These are phyloP conservation scores for Ligustrum vulgare DNA, from an alignment of 257 asterid genomes.

Conservation along the genomic window DNA sequence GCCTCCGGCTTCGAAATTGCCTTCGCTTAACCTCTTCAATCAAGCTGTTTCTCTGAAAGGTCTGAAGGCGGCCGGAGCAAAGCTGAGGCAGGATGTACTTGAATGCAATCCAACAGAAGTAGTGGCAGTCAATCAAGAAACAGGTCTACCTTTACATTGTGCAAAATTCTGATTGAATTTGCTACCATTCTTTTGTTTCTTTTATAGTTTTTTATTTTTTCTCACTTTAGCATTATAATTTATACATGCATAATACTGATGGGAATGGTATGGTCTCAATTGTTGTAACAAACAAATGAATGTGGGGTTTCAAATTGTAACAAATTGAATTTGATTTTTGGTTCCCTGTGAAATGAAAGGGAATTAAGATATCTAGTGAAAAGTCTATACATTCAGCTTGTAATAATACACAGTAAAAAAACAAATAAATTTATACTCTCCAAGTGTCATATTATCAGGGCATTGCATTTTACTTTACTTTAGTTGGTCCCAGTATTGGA, in stretches of 20 bases:
- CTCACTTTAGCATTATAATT: background rate
- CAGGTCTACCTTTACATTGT: conserved; percentile 86
- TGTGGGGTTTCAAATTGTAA: conserved; percentile 9
- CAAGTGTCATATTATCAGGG: too few relatives aligned
- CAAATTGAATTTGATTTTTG: background rate
- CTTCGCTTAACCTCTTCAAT: conserved; percentile 73
- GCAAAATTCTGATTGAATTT: conserved; percentile 49
- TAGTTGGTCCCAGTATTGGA: too few relatives aligned
- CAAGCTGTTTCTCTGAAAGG: conserved; percentile 87
- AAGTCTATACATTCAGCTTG: background rate
- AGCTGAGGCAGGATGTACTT: conserved; percentile 73
- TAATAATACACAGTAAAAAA: background rate
- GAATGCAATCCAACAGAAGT: conserved; percentile 53
- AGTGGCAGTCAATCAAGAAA: conserved; percentile 53
- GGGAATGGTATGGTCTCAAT: background rate
- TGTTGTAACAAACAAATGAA: background rate
- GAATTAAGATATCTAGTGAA: background rate
- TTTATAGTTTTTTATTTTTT: background rate
- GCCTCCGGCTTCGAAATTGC: conserved; percentile 84
- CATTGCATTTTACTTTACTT: too few relatives aligned
- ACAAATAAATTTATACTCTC: too few relatives aligned
- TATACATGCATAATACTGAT: background rate
- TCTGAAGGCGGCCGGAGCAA: conserved; percentile 85
- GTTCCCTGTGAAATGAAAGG: background rate
- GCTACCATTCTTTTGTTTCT: conserved; percentile 11